These are phyloP conservation scores for Euphorbia peplus DNA, from an alignment of 345 rosid species.

Conservation along the genomic window DNA sequence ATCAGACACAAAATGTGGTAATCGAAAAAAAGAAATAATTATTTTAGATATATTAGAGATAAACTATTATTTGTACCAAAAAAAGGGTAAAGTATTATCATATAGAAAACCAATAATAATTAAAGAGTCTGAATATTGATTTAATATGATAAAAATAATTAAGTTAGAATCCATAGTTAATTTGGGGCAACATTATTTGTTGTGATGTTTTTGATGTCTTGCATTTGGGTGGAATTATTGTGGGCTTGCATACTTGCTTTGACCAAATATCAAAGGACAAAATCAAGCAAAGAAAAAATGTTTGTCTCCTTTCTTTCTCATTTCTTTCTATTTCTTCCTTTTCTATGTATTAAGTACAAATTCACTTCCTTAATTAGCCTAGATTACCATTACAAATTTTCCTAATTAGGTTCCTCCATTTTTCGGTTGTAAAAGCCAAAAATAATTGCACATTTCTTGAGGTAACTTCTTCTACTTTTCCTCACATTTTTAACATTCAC, in stretches of 20 bases:
- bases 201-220: not conserved
- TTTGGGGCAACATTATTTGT: constrained; percentile 4
- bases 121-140: too few relatives aligned
- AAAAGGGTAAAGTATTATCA: too few relatives aligned
- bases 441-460: constrained; percentile 15
- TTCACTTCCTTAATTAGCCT: not conserved
- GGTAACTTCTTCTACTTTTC: not conserved
- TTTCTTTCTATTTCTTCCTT: not conserved
- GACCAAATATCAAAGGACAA: constrained; percentile 6
- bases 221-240: not conserved
- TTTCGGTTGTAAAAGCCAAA: constrained; percentile 9
- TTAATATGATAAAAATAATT: too few relatives aligned
- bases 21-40: not conserved
- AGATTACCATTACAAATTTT: constrained; percentile 7
- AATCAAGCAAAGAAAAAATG: not conserved
- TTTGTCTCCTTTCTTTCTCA: not conserved
- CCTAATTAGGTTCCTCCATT: not conserved
- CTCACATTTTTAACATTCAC: not conserved
- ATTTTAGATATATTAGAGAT: not conserved
- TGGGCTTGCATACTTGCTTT: not conserved
- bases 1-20: too few relatives aligned
- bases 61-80: not conserved
- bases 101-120: too few relatives aligned
- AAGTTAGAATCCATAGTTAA: not conserved
- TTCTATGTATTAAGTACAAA: not conserved